Base-by-base conservation (phyloP, 1,284 basidiomycete species). In the Cutaneotrichosporon sp. region DNA sequence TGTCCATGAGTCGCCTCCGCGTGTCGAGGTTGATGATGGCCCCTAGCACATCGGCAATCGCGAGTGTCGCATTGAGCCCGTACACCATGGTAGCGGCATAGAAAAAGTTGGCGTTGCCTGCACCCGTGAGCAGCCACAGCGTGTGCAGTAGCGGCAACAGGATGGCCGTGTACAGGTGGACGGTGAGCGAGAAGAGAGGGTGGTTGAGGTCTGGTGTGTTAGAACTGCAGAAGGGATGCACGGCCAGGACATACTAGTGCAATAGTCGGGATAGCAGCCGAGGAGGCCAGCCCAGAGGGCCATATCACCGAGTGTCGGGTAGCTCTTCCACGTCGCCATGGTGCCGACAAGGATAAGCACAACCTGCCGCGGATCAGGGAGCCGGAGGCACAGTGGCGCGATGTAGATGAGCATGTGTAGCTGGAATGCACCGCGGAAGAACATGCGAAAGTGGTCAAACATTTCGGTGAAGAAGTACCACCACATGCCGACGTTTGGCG, bases 391-490 rank as follows among this genome's bases (percentile, higher is more conserved):
- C 2, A 97, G 81, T 0, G 96, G 96, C 1, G 87, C 83, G 4
- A 90, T 85, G 73, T 97, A 98, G 61, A 92, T 90, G 16, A 89
- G 75, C 18, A 93, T 83, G 75, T 99, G 97, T 3, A 92, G 83
- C 88, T 91, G 92, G 80, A 98, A 98, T n/a, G 91, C 91, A 83
- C 95, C 89, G 21, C 97, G 82, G 84, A 97, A 99, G 82, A 98
- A 98, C 3, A 89, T 86, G 36, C 95, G 85, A 83, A 98, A 99
- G 79, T 99, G 91, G 75, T 97, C 94, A 72, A 99, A 99, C 89
- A 98, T 98, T 78, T 99, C 95, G 14, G 94, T 97, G 81, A 98
- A 97, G 82, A 98, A 98, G 81, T 99, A 99, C 97, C 97, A 99
- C 89, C 92, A 94, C 46, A 98, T 82, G 4, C 96, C 96, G 9